Conservation (phyloP, 345 rosid species). For the Rubroshorea leprosula region DNA sequence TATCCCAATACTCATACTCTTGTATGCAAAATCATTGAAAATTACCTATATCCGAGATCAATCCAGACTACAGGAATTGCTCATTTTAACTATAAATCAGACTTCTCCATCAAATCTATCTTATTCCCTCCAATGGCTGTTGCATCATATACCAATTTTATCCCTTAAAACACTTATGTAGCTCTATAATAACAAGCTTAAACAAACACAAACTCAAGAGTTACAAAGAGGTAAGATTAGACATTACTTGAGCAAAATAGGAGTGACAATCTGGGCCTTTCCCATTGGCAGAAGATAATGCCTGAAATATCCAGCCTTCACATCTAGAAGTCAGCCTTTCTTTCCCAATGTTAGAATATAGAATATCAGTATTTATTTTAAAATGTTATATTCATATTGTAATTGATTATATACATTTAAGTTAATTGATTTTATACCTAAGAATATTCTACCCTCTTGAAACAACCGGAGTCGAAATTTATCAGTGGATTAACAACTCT, state of each 20-base stretch:
- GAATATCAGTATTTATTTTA: too few species aligned
- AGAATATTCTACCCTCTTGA: too few species aligned
- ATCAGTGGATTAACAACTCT: too few species aligned
- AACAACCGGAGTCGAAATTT: too few species aligned
- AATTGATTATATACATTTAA: too few species aligned
- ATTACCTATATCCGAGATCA: not conserved
- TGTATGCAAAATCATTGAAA: not conserved
- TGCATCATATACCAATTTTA: not conserved
- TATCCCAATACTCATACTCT: not conserved
- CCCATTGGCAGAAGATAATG: conserved; percentile 77
- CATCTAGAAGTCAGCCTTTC: conserved; percentile 72
- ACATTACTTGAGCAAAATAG: conserved; percentile 66
- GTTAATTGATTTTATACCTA: too few species aligned
- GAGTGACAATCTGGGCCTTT: conserved; percentile 84
- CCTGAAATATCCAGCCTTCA: conserved; percentile 81
- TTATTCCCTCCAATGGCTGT: not conserved
- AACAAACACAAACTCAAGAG: not conserved
- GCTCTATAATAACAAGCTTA: too few species aligned
- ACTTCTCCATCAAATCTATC: not conserved
- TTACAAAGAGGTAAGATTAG: not conserved
- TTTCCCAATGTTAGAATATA: conserved; percentile 65
- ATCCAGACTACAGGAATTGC: not conserved
- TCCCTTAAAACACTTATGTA: not conserved
- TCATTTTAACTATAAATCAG: not conserved
- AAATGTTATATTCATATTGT: too few species aligned